Evolutionary conservation across 306 rosid genomes (phyloP), one percentile per base, ranked within the genome.

Genomic region (Begonia masoniana): DNA sequence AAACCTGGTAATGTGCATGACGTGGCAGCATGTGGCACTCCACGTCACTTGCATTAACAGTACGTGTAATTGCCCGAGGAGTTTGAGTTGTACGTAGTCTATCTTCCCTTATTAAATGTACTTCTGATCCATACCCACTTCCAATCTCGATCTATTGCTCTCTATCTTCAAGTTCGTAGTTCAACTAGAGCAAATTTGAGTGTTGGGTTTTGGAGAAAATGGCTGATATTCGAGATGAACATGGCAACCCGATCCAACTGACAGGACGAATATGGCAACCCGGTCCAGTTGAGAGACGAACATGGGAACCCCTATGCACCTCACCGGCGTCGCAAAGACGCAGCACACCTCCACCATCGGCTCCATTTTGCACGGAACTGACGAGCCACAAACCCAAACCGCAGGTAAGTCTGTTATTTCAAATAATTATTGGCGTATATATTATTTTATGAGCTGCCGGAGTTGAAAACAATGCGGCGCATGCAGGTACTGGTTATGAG

Each of bases 221-320:
- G 96, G 87, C 78, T 4, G 78, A 77, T 16, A 54, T 91, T 1
- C 65, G 77, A 41, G 94, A 89, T 46, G 71, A 72, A 60, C 52
- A 13, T 36, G 97, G 94, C 15, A 76, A 85, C 73, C 94, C 74
- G 14, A 61, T 85, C 17, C 71, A 58, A 21, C 82, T 78, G 46
- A 78, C 88, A 2, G 94, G 94, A 91, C 55, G 65, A 76, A 47
- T 52, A 52, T 12, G 94, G 96, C 8, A 76, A 79, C 54, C 94
- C 91, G 0, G 91, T 83, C 14, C 62, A 58, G 46, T 41, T 83
- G 50, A 84, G 83, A 1, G 85, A 84, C 21, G 85, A 85, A 70
- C 70, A 58, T 11, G 97, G 97, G 36, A 50, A 68, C 17, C 92
- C 94, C 47, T n/a, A 61, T 91, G 48, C 58, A 61, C 43, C 65